Percentiles rank a stretch among this genome's conserved stretches.
phyloP scores from a whole-genome alignment of 2,329 filamentous ascomycete genomes.

The Calonectria henricotiae region DNA sequence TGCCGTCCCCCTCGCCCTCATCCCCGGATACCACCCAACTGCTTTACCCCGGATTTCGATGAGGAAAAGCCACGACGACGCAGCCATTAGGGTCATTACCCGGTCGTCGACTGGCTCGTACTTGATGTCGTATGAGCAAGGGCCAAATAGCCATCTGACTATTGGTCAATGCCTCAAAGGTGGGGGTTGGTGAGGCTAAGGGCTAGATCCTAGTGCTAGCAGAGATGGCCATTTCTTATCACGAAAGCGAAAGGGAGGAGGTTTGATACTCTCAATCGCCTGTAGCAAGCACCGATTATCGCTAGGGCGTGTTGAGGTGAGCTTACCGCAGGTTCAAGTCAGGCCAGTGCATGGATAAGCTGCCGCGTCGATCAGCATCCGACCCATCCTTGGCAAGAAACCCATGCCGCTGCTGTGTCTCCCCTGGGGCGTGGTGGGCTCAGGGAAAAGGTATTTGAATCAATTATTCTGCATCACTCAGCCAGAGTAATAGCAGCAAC shows the following conservation, averaged over 20 bases:
- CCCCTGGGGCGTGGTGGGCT: conserved; percentile 13
- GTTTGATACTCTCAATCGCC: background rate
- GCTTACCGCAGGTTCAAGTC: conserved; percentile 25
- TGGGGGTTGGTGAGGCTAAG: conserved; percentile 11
- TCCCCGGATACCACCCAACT: conserved; percentile 24
- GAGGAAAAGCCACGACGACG: background rate
- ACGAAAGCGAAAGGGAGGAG: conserved; percentile 20
- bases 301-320: conserved; percentile 35
- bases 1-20: background rate
- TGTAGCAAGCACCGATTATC: conserved; percentile 21
- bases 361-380: conserved; percentile 23
- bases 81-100: conserved; percentile 22
- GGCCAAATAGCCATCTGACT: conserved; percentile 13
- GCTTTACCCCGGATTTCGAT: conserved; percentile 18
- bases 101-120: conserved; percentile 33
- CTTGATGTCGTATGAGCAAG: conserved; percentile 1
- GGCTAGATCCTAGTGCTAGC: conserved; percentile 20
- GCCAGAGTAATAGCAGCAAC: background rate
- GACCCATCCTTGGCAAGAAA: conserved; percentile 22
- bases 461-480: conserved; percentile 16
- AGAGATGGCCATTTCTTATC: conserved; percentile 31
- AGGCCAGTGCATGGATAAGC: conserved; percentile 35
- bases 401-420: conserved; percentile 14
- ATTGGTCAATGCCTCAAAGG: conserved; percentile 35
- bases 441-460: conserved; percentile 31